Base-by-base conservation (phyloP, 2,329 filamentous ascomycete genomes). In the Mycosphaerella arachidis region DNA sequence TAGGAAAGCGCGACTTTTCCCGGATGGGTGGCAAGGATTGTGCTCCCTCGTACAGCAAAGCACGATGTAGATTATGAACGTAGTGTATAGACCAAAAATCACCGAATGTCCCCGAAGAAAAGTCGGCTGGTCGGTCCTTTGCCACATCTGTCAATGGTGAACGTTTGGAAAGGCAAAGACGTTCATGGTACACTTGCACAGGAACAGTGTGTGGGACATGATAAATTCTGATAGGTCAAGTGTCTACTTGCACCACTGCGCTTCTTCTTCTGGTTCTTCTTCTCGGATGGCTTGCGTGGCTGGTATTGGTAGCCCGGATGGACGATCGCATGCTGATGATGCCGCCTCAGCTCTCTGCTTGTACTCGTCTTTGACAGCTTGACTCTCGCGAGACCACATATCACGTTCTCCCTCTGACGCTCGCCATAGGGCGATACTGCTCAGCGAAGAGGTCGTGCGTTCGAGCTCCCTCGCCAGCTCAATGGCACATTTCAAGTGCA, bases 241-340 rank as follows among this genome's bases (percentile, higher is more conserved):
- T 24, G 24, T 24, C 24, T 24, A 24, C 24, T 24, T 24, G 24
- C 24, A 24, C 24, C 24, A 24, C 24, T 74, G 60, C 78, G 75
- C 57, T 76, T 74, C 69, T 79, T 80, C 68, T 76, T 78, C 68
- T 80, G 75, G 57, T 76, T 74, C 69, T 79, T 80, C 68, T 76
- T 78, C 68, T 80, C 74, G 33, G 56, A 61, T 57, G 61, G 58
- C 61, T 62, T 60, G 57, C 62, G 58, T 56, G 78, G 77, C 56
- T 77, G 73, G 63, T 61, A 60, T 46, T 56, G 58, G 54, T 58
- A 62, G 63, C 30, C 50, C 30, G 50, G 37, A 40, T 52, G 46
- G 43, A 35, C 50, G 30, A 60, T 57, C 30, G 48, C 58, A 53
- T 60, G 54, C 58, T 57, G 37, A 50, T 45, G 50, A 52, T 54